Conservation (phyloP, 768 basidiomycete species). For the Gloeophyllum trabeum region DNA sequence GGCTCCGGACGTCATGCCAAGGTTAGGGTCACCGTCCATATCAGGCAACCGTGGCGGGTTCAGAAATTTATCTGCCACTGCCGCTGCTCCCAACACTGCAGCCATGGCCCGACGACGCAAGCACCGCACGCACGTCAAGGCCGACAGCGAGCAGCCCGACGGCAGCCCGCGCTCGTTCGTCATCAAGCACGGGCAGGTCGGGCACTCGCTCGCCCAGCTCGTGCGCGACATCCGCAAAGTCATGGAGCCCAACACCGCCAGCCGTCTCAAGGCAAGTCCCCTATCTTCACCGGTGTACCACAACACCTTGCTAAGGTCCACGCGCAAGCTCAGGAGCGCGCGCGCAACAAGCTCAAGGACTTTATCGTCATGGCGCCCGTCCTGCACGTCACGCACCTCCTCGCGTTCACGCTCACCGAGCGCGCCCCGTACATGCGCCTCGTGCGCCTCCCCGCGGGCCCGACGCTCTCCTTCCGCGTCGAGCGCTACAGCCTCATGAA, state of each 20-base stretch:
- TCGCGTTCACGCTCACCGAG: constrained; percentile 84
- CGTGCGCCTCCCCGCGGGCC: constrained; percentile 79
- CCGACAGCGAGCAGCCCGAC: constrained; percentile 21
- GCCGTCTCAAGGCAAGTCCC: constrained; percentile 64
- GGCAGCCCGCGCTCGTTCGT: constrained; percentile 84
- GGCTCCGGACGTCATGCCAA: too few species aligned
- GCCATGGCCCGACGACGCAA: constrained; percentile 69
- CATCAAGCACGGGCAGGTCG: constrained; percentile 92
- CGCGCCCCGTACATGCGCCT: constrained; percentile 81
- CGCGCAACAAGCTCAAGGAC: constrained; percentile 85
- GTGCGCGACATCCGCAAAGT: constrained; percentile 90
- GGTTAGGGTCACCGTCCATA: too few species aligned
- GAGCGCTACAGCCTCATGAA: constrained; percentile 89
- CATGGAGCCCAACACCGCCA: constrained; percentile 97
- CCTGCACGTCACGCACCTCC: constrained; percentile 83
- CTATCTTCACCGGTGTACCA: not conserved
- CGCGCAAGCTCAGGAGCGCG: constrained; percentile 62
- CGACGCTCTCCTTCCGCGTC: constrained; percentile 87
- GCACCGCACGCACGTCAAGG: constrained; percentile 72
- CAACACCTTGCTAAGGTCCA: not conserved
- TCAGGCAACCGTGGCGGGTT: too few species aligned
- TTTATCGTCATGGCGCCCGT: constrained; percentile 87
- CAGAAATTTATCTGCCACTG: too few species aligned
- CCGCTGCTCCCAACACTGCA: not conserved
- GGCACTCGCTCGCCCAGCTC: constrained; percentile 75